These are phyloP conservation scores for Backusella macrospora DNA, from an alignment of 192 early-diverging fungal species.

Conservation along the genomic window DNA sequence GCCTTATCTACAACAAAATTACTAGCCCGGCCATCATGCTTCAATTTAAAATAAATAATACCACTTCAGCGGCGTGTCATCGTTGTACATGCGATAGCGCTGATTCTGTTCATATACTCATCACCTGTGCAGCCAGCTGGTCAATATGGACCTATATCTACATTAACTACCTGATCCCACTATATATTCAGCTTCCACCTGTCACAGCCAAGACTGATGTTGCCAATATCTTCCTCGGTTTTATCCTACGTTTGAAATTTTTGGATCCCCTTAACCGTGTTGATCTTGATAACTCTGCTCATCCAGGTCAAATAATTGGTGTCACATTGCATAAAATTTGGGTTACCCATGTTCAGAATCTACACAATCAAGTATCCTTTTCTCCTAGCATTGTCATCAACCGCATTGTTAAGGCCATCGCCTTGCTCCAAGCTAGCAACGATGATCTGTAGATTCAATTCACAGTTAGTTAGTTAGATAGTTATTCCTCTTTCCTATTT, in stretches of 20 bases:
- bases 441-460: neutral
- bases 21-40: neutral
- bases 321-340: neutral
- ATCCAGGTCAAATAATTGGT: neutral
- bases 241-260: neutral
- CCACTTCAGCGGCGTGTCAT: neutral
- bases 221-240: neutral
- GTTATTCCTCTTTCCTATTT: no score
- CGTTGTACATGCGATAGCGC: neutral
- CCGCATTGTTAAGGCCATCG: neutral
- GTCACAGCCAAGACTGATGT: neutral
- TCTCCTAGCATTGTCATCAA: neutral
- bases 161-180: no score
- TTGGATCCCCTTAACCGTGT: neutral
- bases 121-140: neutral
- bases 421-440: neutral
- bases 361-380: neutral
- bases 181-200: no score
- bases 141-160: neutral
- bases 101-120: neutral
- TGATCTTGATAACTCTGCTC: neutral
- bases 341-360: neutral
- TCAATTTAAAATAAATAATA: neutral
- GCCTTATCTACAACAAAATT: neutral
- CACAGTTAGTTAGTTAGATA: no score